Conservation (phyloP, 148 eudicot genomes). For the Linanthus parryae region DNA sequence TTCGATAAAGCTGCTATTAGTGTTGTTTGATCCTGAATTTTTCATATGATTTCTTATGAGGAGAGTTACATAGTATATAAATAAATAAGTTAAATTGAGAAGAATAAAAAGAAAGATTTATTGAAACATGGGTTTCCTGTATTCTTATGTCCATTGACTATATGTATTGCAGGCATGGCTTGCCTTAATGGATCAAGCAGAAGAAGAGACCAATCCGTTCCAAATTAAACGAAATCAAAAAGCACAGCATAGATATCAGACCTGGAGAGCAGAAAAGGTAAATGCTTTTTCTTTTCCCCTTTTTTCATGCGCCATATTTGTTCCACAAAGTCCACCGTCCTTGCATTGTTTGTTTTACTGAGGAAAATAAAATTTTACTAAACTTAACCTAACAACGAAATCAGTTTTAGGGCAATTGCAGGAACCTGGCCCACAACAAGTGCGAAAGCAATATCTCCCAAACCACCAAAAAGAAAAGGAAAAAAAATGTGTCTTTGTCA, state of each 20-base stretch:
- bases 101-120: too few species aligned
- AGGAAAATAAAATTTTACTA: too few species aligned
- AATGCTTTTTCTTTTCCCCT: neutral
- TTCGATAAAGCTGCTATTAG: neutral
- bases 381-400: too few species aligned
- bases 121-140: neutral
- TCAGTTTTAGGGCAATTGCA: too few species aligned
- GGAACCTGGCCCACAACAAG: too few species aligned
- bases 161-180: slow-evolving; percentile 70
- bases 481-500: too few species aligned
- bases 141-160: neutral
- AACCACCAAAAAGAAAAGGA: too few species aligned
- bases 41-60: neutral
- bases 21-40: neutral
- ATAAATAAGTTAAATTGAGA: neutral
- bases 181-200: slow-evolving; percentile 58
- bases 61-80: neutral
- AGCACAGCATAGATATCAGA: slow-evolving; percentile 83
- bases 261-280: slow-evolving; percentile 95
- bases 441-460: too few species aligned
- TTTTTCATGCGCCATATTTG: neutral
- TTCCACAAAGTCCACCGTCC: neutral
- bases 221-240: slow-evolving; percentile 40
- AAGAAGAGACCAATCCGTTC: slow-evolving; percentile 38
- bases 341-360: neutral